These are phyloP conservation scores for Geosmithia morbida DNA, from an alignment of 2,329 filamentous ascomycete species.

Conservation along the genomic window DNA sequence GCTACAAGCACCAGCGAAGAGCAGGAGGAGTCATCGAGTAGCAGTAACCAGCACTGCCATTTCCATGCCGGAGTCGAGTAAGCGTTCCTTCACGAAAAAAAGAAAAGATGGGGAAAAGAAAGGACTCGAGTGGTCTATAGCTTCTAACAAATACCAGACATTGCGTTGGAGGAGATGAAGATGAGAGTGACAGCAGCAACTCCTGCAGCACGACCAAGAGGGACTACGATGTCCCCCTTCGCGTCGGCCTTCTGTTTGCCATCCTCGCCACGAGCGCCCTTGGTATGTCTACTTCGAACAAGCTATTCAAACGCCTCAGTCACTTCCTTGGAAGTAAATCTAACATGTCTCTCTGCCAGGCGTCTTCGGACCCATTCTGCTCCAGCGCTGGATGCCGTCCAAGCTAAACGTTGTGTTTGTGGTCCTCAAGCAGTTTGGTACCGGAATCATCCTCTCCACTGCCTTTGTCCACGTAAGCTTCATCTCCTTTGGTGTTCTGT, in stretches of 20 bases:
- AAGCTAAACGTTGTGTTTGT: slow-evolving; percentile 38
- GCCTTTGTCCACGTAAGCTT: slow-evolving; percentile 49
- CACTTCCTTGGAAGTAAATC: neutral
- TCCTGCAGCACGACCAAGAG: slow-evolving; percentile 29
- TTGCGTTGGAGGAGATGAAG: slow-evolving; percentile 36
- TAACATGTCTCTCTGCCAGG: slow-evolving; percentile 11
- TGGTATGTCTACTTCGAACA: too few species aligned
- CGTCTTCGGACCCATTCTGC: slow-evolving; percentile 53
- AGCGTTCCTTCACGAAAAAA: slow-evolving; percentile 10
- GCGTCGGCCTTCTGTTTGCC: slow-evolving; percentile 59
- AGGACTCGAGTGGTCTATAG: neutral
- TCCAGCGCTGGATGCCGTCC: slow-evolving; percentile 40
- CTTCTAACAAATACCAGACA: slow-evolving; percentile 37
- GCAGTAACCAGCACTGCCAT: slow-evolving; percentile 41
- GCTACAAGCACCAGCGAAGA: neutral
- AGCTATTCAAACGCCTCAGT: too few species aligned
- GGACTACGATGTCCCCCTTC: slow-evolving; percentile 53
- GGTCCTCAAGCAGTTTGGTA: slow-evolving; percentile 59
- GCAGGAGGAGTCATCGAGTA: slow-evolving; percentile 6
- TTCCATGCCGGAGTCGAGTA: slow-evolving; percentile 66
- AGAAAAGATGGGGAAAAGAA: neutral
- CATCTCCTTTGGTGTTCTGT: too few species aligned
- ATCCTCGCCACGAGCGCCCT: slow-evolving; percentile 54
- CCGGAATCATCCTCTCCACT: slow-evolving; percentile 57
- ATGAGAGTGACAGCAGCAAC: slow-evolving; percentile 20